A percentile compares a stretch with the other conserved stretches of the same genome.
Conservation (phyloP, 106 monocot species). For the Phalaenopsis equestris region DNA sequence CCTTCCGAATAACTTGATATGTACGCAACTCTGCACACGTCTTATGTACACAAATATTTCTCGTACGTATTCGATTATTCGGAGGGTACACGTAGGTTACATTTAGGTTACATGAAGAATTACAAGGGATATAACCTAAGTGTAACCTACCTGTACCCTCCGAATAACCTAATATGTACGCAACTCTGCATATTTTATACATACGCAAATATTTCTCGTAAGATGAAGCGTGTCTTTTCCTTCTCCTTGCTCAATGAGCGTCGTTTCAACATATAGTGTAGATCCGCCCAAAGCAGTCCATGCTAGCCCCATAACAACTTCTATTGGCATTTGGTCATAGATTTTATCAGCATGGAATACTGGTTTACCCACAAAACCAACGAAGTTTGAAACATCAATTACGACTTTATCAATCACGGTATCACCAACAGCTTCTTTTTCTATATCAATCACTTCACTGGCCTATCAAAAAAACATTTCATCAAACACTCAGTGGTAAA, state of each 20-base stretch:
- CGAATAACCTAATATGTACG: too few species aligned
- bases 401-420: conserved; percentile 40
- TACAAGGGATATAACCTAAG: too few species aligned
- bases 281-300: conserved; percentile 98
- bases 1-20: too few species aligned
- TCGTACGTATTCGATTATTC: too few species aligned
- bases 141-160: too few species aligned
- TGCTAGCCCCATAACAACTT: conserved; percentile 95
- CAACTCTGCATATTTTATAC: too few species aligned
- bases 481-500: background rate
- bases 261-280: conserved; percentile 82
- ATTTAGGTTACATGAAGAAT: too few species aligned
- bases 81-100: too few species aligned
- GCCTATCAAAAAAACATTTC: conserved; percentile 15
- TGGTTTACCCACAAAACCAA: conserved; percentile 86
- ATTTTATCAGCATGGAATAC: conserved; percentile 90
- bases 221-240: conserved; percentile 68
- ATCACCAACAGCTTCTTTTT: conserved; percentile 2
- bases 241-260: conserved; percentile 67
- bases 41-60: too few species aligned
- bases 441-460: background rate
- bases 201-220: too few species aligned
- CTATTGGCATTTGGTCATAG: conserved; percentile 77
- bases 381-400: conserved; percentile 55
- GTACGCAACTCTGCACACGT: too few species aligned